Conservation (phyloP, 805 yeast species). For the Candida ficus region DNA sequence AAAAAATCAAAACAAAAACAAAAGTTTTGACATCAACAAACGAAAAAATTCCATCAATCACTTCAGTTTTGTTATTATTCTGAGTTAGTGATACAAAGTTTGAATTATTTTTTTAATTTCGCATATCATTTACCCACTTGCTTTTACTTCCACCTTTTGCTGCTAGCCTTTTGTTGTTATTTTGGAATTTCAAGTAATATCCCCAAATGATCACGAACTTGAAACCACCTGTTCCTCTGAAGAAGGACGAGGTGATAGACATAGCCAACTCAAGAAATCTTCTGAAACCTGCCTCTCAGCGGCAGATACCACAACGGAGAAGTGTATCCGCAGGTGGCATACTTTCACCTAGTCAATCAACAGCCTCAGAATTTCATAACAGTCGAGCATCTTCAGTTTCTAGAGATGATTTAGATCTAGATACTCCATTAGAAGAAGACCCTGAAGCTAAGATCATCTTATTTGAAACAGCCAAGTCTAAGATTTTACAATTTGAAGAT, state of each 20-base stretch:
- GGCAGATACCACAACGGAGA: conserved; percentile 14
- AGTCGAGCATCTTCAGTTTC: background rate
- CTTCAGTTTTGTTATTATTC: too few relatives aligned
- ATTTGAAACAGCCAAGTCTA: conserved; percentile 19
- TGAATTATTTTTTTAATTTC: too few relatives aligned
- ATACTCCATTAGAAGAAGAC: conserved; percentile 2
- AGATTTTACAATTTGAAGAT: conserved; percentile 22
- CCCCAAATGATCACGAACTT: conserved; percentile 7
- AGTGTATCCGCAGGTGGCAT: conserved; percentile 13
- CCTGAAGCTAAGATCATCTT: conserved; percentile 16
- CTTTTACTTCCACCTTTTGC: too few relatives aligned
- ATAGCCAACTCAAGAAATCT: conserved; percentile 20
- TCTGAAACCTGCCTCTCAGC: conserved; percentile 17
- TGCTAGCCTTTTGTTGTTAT: too few relatives aligned
- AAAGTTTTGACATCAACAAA: too few relatives aligned
- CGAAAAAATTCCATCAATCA: too few relatives aligned
- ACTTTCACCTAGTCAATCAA: conserved; percentile 5
- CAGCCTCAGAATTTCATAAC: background rate
- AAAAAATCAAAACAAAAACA: too few relatives aligned
- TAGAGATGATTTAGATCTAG: background rate
- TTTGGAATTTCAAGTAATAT: too few relatives aligned
- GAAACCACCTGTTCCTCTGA: conserved; percentile 3
- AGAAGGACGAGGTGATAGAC: conserved; percentile 16
- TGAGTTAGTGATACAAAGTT: too few relatives aligned
- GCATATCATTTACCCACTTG: too few relatives aligned